Evolutionary conservation across 768 basidiomycete genomes (phyloP), one percentile per base, ranked within the genome.

Genomic region (Hemileccinum rubropunctum): DNA sequence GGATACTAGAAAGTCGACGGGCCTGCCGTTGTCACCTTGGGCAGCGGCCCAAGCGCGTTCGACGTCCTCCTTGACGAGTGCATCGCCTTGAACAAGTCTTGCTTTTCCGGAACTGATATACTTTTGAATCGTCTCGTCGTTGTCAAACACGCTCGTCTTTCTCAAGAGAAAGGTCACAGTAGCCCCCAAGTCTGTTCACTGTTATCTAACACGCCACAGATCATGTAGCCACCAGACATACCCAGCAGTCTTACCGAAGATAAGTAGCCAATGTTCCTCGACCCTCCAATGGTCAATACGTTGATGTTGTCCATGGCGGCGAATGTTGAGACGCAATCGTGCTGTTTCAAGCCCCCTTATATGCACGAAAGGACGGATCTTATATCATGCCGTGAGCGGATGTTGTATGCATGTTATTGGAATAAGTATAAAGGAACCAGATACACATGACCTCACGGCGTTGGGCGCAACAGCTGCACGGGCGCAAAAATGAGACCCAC

Each of bases 141-240:
- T 54, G 38, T 84, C 81, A 54, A 88, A 86, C 4, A 73, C 71
- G 10, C 67, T 53, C 0, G 76, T 67, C 15, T 69, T 73, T 27
- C 86, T 79, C 32, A 88, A 72, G 12, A 87, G 72, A 57, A 83
- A 86, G 0, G 83, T 84, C 0, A 87, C 80, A 2, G 74, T 80
- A 4, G 78, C 72, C 34, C 85, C 84, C 44, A 73, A 65, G 6
- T 71, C 86, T 87, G 57, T 40, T 37, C 21, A 17, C 38, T 9
- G 4, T 27, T 3, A n/a, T 27, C 42, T 35, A 52, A 30, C 8
- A 14, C 36, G 37, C 23, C 0, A 2, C 17, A 17, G 17, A 6
- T 4, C 1, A 20, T 20, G 12, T 7, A 3, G 20, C 1, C 10
- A 18, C 20, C 14, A 37, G 15, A 61, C 72, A 23, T 50, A 79